Evolutionary conservation across 2,329 filamentous ascomycete genomes (phyloP).

Genomic region (Metarhizium brunneum): DNA sequence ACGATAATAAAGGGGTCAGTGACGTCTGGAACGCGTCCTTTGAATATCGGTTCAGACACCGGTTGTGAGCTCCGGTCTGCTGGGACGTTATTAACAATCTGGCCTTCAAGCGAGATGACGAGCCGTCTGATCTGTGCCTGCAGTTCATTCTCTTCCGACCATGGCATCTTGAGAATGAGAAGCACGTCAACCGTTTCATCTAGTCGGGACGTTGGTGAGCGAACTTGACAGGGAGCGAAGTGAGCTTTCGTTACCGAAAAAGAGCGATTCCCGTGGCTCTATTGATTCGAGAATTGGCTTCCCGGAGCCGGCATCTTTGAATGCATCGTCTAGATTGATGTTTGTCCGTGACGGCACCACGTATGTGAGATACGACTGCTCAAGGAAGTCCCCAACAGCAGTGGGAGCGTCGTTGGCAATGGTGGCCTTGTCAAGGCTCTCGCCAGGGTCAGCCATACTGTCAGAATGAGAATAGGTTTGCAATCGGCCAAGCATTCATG

Average conservation of each 20-base stretch:
- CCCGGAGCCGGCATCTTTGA: slow-evolving; percentile 33
- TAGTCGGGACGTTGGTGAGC: slow-evolving; percentile 30
- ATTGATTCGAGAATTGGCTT: slow-evolving; percentile 46
- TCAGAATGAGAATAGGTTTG: background rate
- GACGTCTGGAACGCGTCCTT: slow-evolving; percentile 38
- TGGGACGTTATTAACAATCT: slow-evolving; percentile 49
- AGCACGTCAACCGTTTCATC: slow-evolving; percentile 67
- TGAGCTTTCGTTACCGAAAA: slow-evolving; percentile 52
- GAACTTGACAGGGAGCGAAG: background rate
- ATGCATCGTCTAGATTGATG: slow-evolving; percentile 42
- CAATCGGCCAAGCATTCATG: slow-evolving; percentile 10
- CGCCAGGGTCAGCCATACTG: slow-evolving; percentile 14
- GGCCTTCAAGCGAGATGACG: slow-evolving; percentile 57
- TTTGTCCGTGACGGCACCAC: slow-evolving; percentile 49
- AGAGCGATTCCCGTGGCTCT: slow-evolving; percentile 53
- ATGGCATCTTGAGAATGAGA: slow-evolving; percentile 56
- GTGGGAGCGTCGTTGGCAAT: slow-evolving; percentile 10
- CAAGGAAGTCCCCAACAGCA: slow-evolving; percentile 34
- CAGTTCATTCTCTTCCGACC: slow-evolving; percentile 46
- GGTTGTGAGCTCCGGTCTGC: slow-evolving; percentile 38
- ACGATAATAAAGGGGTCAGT: slow-evolving; percentile 42
- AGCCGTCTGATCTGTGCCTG: slow-evolving; percentile 52
- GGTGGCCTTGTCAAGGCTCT: slow-evolving; percentile 14
- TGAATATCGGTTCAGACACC: slow-evolving; percentile 51
- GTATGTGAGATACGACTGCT: slow-evolving; percentile 51